Percentiles rank a stretch among this genome's conserved stretches.
Conservation (phyloP, 305 asterid species). For the Salvia sclarea region DNA sequence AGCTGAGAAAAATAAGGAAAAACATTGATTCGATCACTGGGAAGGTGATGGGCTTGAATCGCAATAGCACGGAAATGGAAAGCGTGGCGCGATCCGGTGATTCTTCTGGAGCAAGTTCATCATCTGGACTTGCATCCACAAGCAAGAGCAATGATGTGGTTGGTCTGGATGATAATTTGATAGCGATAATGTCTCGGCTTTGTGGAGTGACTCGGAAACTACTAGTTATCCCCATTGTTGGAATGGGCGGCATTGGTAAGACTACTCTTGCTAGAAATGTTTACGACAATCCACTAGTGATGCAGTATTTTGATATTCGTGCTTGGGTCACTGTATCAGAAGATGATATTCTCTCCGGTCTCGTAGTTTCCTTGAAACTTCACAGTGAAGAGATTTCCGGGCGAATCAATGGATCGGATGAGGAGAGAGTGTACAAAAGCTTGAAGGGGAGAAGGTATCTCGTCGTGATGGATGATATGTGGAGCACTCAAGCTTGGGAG, state of each 20-base stretch:
- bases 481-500: background rate
- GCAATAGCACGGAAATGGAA: too few relatives aligned
- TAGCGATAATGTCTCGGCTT: background rate
- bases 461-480: background rate
- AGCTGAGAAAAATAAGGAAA: too few relatives aligned
- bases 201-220: background rate
- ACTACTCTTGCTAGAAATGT: background rate
- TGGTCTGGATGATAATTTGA: background rate
- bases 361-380: background rate
- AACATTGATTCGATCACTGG: too few relatives aligned
- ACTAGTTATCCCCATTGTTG: background rate
- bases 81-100: too few relatives aligned
- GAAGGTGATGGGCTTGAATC: too few relatives aligned
- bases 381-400: too few relatives aligned
- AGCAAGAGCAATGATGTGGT: too few relatives aligned
- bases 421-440: background rate
- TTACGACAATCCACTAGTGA: background rate
- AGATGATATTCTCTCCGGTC: too few relatives aligned
- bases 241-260: background rate
- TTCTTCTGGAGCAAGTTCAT: too few relatives aligned
- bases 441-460: background rate
- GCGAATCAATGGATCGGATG: background rate
- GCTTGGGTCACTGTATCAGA: background rate
- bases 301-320: background rate
- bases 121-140: too few relatives aligned